These are phyloP conservation scores for Articulospora tetracladia DNA, from an alignment of 495 filamentous ascomycete species.

Conservation along the genomic window DNA sequence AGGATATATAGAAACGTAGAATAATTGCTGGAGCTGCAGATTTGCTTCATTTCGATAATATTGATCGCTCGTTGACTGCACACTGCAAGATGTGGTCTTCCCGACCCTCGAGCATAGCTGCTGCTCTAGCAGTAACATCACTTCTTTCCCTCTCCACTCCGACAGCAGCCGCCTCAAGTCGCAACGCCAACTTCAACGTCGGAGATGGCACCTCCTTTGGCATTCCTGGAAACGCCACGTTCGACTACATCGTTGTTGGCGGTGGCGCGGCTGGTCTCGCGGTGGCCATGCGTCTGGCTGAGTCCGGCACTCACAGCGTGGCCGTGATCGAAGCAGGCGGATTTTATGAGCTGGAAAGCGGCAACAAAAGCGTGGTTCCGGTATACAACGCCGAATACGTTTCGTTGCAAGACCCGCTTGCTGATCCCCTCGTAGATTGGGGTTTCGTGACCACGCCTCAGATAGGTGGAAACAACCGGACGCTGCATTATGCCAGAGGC, in stretches of 20 bases:
- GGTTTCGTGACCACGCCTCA: slow-evolving; percentile 52
- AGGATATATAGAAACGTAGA: too few relatives aligned
- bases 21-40: too few relatives aligned
- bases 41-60: too few relatives aligned
- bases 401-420: slow-evolving; percentile 10
- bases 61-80: too few relatives aligned
- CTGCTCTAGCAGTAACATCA: too few relatives aligned
- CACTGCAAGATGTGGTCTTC: too few relatives aligned
- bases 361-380: slow-evolving; percentile 41
- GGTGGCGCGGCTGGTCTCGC: slow-evolving; percentile 85
- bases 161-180: too few relatives aligned
- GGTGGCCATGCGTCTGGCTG: slow-evolving; percentile 53
- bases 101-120: too few relatives aligned
- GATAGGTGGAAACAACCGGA: slow-evolving; percentile 36
- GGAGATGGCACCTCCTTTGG: too few relatives aligned
- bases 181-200: too few relatives aligned
- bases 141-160: too few relatives aligned
- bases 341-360: slow-evolving; percentile 46
- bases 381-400: slow-evolving; percentile 18
- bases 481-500: slow-evolving; percentile 27
- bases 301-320: slow-evolving; percentile 29
- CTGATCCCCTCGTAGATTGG: slow-evolving; percentile 29
- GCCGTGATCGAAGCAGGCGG: slow-evolving; percentile 54
- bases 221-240: slow-evolving; percentile 24
- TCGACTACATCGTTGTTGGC: slow-evolving; percentile 56